A percentile compares a stretch with the other conserved stretches of the same genome.
Evolutionary conservation across 371 early-diverging fungal species (phyloP).

Genomic region (Rhizoclosmatium hyalinum): DNA sequence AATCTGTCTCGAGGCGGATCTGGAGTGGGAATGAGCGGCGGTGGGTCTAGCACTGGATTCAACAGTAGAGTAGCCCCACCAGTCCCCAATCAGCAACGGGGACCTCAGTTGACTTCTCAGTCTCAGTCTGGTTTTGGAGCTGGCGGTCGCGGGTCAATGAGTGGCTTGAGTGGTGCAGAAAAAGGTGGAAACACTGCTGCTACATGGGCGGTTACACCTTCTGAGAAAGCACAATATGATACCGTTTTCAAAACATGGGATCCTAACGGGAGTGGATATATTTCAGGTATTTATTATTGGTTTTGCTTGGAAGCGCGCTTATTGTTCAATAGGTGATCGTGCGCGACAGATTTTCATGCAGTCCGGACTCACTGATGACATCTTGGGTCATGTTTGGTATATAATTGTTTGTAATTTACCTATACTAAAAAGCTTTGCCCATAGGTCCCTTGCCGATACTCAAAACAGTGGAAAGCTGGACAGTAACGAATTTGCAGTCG

Average conservation of each 20-base stretch:
- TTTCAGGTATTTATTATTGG: constrained; percentile 59
- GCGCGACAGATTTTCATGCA: constrained; percentile 86
- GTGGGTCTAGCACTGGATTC: background rate
- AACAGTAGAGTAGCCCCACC: background rate
- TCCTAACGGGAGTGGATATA: constrained; percentile 72
- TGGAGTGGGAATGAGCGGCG: background rate
- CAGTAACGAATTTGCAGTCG: constrained; percentile 90
- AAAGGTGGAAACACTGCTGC: constrained; percentile 1
- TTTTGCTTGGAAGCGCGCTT: background rate
- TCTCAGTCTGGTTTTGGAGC: background rate
- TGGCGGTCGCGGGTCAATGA: constrained; percentile 21
- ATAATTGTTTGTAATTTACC: background rate
- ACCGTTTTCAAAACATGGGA: constrained; percentile 91
- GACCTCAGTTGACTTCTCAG: background rate
- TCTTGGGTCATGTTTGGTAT: constrained; percentile 87
- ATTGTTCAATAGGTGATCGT: constrained; percentile 60
- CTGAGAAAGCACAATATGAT: constrained; percentile 82
- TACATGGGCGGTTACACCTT: constrained; percentile 78
- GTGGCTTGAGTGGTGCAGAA: background rate
- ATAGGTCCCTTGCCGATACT: constrained; percentile 82
- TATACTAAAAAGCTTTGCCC: background rate
- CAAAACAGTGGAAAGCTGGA: constrained; percentile 87
- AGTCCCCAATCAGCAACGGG: background rate
- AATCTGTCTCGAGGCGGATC: background rate
- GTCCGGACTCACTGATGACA: constrained; percentile 78